phyloP scores from a whole-genome alignment of 306 rosid species.

The Luffa aegyptiaca region DNA sequence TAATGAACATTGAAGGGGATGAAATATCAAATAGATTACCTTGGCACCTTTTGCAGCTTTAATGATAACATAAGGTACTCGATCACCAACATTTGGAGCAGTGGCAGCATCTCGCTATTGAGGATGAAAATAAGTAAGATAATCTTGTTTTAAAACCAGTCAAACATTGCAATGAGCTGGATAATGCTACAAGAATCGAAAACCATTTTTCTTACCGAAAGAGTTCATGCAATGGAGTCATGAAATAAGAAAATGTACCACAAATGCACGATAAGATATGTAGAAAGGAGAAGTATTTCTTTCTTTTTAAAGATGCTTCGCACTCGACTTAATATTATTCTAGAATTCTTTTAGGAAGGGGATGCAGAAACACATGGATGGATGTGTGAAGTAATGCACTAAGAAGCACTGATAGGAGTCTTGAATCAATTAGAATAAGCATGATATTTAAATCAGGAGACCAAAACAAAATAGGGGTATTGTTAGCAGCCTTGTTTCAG shows the following conservation, averaged over 20 bases:
- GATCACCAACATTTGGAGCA: slow-evolving; percentile 98
- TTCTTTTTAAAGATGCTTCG: background rate
- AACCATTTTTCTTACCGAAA: background rate
- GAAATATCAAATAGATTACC: slow-evolving; percentile 32
- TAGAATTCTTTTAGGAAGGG: background rate
- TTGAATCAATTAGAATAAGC: background rate
- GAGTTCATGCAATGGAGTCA: background rate
- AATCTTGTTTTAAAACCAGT: background rate
- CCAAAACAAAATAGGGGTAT: background rate
- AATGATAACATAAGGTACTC: slow-evolving; percentile 89
- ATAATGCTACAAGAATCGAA: background rate
- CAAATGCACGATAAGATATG: background rate
- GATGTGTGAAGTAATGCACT: background rate
- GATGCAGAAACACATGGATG: background rate
- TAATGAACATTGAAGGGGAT: background rate
- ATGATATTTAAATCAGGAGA: background rate
- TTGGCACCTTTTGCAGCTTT: slow-evolving; percentile 96
- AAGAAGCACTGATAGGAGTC: background rate
- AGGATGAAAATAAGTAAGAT: slow-evolving; percentile 3
- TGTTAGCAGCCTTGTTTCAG: background rate
- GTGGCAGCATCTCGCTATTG: slow-evolving; percentile 93
- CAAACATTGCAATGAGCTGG: background rate
- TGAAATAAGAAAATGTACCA: background rate
- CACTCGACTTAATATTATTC: background rate
- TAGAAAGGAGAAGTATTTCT: background rate